These are phyloP conservation scores for Talaromyces liani DNA, from an alignment of 495 filamentous ascomycete genomes.

Conservation along the genomic window DNA sequence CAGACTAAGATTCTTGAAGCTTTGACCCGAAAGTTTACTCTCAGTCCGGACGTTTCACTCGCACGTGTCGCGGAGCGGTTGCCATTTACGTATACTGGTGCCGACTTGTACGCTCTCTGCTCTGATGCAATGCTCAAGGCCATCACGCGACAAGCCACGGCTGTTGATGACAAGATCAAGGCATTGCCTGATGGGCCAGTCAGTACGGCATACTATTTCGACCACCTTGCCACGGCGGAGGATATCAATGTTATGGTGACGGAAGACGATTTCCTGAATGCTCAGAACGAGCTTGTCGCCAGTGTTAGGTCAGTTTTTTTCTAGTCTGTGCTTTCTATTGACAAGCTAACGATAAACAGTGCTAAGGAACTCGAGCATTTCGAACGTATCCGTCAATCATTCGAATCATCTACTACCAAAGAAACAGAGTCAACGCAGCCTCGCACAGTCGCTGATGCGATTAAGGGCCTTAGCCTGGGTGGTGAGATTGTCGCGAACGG, in stretches of 20 bases:
- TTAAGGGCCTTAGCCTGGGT: slow-evolving; percentile 4
- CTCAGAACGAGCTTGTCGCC: slow-evolving; percentile 78
- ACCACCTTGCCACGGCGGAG: slow-evolving; percentile 74
- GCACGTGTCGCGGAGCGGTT: slow-evolving; percentile 63
- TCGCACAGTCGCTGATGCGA: slow-evolving; percentile 13
- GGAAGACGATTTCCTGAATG: slow-evolving; percentile 77
- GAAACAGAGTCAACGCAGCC: slow-evolving; percentile 24
- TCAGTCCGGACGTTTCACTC: slow-evolving; percentile 70
- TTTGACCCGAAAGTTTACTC: slow-evolving; percentile 85
- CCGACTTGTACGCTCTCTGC: slow-evolving; percentile 92
- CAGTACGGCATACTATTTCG: slow-evolving; percentile 88
- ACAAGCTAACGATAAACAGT: slow-evolving; percentile 37
- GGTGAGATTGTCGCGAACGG: slow-evolving; percentile 22
- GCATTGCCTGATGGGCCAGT: slow-evolving; percentile 49
- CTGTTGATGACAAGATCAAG: slow-evolving; percentile 78
- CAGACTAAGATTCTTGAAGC: slow-evolving; percentile 92
- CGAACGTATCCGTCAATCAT: slow-evolving; percentile 69
- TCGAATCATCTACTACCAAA: slow-evolving; percentile 54
- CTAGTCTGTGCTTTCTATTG: not conserved
- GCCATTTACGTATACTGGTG: slow-evolving; percentile 95
- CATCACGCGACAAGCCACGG: slow-evolving; percentile 79
- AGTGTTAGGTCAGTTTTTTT: slow-evolving; percentile 58
- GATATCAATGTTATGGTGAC: slow-evolving; percentile 82
- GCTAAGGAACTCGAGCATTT: slow-evolving; percentile 91
- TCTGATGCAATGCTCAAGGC: slow-evolving; percentile 99